Base-by-base conservation (phyloP, 2,329 filamentous ascomycete species). In the Anthostomella pinea region DNA sequence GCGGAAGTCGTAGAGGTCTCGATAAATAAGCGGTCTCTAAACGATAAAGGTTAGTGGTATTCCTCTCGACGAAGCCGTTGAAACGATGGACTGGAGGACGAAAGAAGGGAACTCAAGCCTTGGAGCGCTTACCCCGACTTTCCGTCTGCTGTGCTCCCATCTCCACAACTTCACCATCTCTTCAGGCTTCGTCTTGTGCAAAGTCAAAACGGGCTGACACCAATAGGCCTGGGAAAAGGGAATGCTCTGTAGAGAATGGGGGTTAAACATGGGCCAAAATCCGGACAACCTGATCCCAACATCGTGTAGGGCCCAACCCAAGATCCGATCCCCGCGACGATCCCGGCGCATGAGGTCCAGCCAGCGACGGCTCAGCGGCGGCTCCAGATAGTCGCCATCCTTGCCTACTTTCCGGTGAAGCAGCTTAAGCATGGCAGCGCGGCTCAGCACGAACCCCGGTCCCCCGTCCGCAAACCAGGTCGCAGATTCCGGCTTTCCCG, bases 241-340 rank as follows among this genome's bases (percentile, higher is more conserved):
- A 17, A 74, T 64, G 3, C 65, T 62, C 31, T 76, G 70, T 16
- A 73, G 51, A 23, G 73, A 60, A 43, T 77, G 72, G n/a, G 62
- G 58, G 43, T 65, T 67, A 58, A 73, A 73, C 54, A 72, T 58
- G 3, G 70, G 70, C 61, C 66, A 75, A 35, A 70, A 60, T 5
- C 70, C 71, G 13, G 64, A 67, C 39, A 76, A 35, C 4, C 58
- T 48, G 8, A 75, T 60, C 1, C 67, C 67, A 14, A 62, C 65
- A 25, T 69, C 62, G 43, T 61, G 63, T 28, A 76, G 46, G 5
- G 64, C 65, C 56, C 63, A 71, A 3, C 72, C 73, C 3, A 75
- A 53, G 6, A 76, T 64, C 25, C 69, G 71, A 35, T 77, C 73
- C 5, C 73, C 73, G 32, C 72, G 75, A 52, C 70, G 75, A 39